These are phyloP conservation scores for Fusarium praegraminearum DNA, from an alignment of 2,329 filamentous ascomycete species.

Conservation along the genomic window DNA sequence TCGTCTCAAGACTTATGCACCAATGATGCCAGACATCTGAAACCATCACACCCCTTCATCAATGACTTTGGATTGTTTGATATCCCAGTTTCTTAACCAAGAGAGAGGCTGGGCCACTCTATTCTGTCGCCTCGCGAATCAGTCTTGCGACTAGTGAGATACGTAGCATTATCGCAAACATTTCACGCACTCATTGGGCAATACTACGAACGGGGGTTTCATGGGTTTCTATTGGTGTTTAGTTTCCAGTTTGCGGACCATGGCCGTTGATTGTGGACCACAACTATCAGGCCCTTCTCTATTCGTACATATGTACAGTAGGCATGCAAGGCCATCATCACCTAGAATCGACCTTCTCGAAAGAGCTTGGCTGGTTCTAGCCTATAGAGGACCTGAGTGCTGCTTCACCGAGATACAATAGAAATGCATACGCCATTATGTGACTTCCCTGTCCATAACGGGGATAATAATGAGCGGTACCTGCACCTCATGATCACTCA, in stretches of 20 bases:
- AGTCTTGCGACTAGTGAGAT: conserved; percentile 6
- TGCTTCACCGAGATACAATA: background rate
- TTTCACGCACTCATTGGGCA: conserved; percentile 27
- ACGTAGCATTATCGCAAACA: background rate
- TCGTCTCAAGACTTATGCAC: conserved; percentile 50
- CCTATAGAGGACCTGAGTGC: background rate
- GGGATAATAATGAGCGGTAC: conserved; percentile 8
- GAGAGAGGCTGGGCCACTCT: conserved; percentile 21
- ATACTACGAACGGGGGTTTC: conserved; percentile 6
- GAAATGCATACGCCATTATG: conserved; percentile 5
- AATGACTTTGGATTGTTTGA: conserved; percentile 8
- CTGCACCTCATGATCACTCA: conserved; percentile 12
- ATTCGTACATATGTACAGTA: background rate
- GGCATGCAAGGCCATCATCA: conserved; percentile 3
- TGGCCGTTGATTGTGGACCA: conserved; percentile 4
- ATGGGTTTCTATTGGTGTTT: conserved; percentile 13
- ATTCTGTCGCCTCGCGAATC: conserved; percentile 37
- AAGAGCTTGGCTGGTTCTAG: conserved; percentile 14
- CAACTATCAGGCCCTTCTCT: background rate
- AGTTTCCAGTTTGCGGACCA: conserved; percentile 2
- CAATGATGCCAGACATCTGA: conserved; percentile 50
- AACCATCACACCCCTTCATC: conserved; percentile 40
- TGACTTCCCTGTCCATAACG: conserved; percentile 18
- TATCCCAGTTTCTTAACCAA: conserved; percentile 14
- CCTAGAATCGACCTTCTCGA: conserved; percentile 13